These are phyloP conservation scores for Kazachstania sp. DNA, from an alignment of 1,139 yeast genomes.

Conservation along the genomic window DNA sequence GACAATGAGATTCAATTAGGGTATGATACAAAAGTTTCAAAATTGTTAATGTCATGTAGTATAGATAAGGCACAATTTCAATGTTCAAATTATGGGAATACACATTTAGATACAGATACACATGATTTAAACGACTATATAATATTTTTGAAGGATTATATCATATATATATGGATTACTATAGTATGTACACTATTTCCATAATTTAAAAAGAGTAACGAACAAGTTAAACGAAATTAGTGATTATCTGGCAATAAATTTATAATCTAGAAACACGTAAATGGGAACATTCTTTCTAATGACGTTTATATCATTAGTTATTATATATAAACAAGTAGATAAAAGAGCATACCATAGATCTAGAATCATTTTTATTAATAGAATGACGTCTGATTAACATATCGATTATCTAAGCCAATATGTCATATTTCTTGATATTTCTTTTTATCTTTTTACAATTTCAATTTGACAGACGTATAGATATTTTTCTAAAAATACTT, in stretches of 20 bases:
- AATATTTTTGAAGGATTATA: not conserved
- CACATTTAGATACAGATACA: not conserved
- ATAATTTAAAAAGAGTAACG: not conserved
- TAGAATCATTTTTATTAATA: too few species aligned
- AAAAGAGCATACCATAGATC: too few species aligned
- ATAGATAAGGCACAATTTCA: constrained; percentile 2
- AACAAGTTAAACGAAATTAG: not conserved
- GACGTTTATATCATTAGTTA: too few species aligned
- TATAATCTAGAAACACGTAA: too few species aligned
- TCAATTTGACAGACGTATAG: too few species aligned
- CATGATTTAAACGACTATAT: not conserved
- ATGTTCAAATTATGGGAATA: constrained; percentile 11
- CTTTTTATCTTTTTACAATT: too few species aligned
- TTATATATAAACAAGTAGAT: too few species aligned
- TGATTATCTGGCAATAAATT: not conserved
- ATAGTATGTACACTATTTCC: not conserved
- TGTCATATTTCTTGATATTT: too few species aligned
- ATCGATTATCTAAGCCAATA: too few species aligned
- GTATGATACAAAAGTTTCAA: constrained; percentile 3
- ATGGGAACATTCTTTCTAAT: too few species aligned
- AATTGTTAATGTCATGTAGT: constrained; percentile 5
- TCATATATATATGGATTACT: not conserved
- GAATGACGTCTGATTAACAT: too few species aligned
- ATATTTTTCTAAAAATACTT: too few species aligned
- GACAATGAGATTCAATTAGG: constrained; percentile 10